Percentiles rank a stretch among this genome's conserved stretches.
phyloP scores from a whole-genome alignment of 129 eudicot species.

The Pulicaria dysenterica region DNA sequence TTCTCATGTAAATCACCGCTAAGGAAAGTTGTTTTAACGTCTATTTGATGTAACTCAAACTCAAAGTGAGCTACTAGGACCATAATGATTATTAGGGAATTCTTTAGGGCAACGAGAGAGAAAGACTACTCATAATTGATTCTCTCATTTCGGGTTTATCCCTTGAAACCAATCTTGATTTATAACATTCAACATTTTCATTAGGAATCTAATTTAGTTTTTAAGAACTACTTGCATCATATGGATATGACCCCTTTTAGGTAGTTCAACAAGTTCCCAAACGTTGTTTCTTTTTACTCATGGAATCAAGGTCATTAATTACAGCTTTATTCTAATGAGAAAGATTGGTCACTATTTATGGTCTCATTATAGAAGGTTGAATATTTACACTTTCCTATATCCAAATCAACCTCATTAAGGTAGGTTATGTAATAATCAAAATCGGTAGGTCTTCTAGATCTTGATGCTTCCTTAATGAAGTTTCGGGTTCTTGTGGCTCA shows the following conservation, averaged over 20 bases:
- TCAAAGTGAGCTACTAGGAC: background rate
- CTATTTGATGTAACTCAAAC: background rate
- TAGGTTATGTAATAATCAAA: conserved; percentile 1
- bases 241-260: background rate
- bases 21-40: too few relatives aligned
- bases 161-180: background rate
- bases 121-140: background rate
- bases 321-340: background rate
- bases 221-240: background rate
- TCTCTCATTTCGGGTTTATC: background rate
- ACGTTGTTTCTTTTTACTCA: background rate
- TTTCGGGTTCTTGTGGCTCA: background rate
- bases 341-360: background rate
- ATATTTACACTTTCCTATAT: background rate
- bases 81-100: conserved; percentile 9
- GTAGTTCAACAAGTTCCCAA: background rate
- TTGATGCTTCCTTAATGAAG: background rate
- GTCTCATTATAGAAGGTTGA: background rate
- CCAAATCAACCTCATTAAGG: background rate
- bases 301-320: background rate
- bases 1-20: too few relatives aligned
- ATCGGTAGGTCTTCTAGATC: background rate
- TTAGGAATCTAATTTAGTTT: background rate
- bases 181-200: background rate
- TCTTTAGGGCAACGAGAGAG: background rate